These are phyloP conservation scores for Debaryomyces udenii DNA, from an alignment of 1,139 yeast genomes.

Conservation along the genomic window DNA sequence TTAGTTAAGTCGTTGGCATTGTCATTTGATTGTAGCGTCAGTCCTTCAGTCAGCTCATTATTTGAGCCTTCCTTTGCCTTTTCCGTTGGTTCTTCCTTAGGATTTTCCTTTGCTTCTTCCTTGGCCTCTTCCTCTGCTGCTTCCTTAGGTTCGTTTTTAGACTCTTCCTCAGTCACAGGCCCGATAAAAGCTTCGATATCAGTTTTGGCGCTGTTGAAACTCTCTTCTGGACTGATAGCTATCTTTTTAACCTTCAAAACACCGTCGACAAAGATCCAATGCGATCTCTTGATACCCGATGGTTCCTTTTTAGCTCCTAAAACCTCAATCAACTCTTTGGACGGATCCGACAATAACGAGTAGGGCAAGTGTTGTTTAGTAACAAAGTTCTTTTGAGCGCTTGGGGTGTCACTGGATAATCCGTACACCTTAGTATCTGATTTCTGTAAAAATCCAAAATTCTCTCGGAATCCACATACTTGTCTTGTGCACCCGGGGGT, in stretches of 20 bases:
- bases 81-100: slow-evolving; percentile 8
- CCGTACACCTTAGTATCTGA: slow-evolving; percentile 62
- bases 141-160: slow-evolving; percentile 15
- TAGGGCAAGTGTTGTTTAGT: slow-evolving; percentile 73
- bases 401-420: slow-evolving; percentile 71
- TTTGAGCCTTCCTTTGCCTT: slow-evolving; percentile 13
- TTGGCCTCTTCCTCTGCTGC: slow-evolving; percentile 13
- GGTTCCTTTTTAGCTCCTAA: slow-evolving; percentile 84
- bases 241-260: slow-evolving; percentile 63
- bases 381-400: slow-evolving; percentile 76
- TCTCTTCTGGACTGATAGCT: slow-evolving; percentile 77
- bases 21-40: slow-evolving; percentile 8
- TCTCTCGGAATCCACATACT: slow-evolving; percentile 84
- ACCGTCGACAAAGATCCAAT: slow-evolving; percentile 87
- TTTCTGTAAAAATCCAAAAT: slow-evolving; percentile 54
- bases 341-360: slow-evolving; percentile 76
- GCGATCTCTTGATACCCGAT: slow-evolving; percentile 82
- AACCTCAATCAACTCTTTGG: slow-evolving; percentile 63
- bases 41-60: slow-evolving; percentile 13
- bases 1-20: neutral
- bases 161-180: neutral
- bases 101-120: slow-evolving; percentile 12
- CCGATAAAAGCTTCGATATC: slow-evolving; percentile 46
- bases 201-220: slow-evolving; percentile 63
- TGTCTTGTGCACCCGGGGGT: slow-evolving; percentile 97